phyloP scores from a whole-genome alignment of 148 eudicot genomes.

The Persicaria tinctoria region DNA sequence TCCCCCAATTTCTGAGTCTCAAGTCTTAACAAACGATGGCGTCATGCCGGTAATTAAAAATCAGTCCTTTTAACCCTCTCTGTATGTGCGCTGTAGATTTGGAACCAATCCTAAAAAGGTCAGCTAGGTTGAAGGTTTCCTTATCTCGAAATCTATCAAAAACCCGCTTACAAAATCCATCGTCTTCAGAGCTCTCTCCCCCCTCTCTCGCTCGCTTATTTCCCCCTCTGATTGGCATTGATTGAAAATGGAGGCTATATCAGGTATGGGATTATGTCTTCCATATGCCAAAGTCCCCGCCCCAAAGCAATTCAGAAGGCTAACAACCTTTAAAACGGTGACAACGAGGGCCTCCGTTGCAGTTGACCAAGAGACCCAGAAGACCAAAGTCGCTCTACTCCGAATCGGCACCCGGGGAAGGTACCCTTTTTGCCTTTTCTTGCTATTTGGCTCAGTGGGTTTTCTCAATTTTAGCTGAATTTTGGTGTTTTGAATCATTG shows the following conservation, averaged over 20 bases:
- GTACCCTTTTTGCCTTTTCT: constrained; percentile 27
- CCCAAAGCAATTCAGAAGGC: constrained; percentile 19
- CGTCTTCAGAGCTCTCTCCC: not conserved
- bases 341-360: constrained; percentile 54
- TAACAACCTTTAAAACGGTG: constrained; percentile 6
- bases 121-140: constrained; percentile 3
- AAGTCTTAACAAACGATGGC: too few species aligned
- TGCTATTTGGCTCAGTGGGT: constrained; percentile 3
- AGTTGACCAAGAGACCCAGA: constrained; percentile 38
- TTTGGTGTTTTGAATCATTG: not conserved
- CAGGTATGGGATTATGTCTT: constrained; percentile 29
- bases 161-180: constrained; percentile 3
- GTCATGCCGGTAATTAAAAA: too few species aligned
- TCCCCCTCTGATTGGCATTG: not conserved
- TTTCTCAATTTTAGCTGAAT: constrained; percentile 4
- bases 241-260: constrained; percentile 30
- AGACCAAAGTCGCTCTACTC: constrained; percentile 51
- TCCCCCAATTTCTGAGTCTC: too few species aligned
- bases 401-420: constrained; percentile 95
- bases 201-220: not conserved
- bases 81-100: too few species aligned
- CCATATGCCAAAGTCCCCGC: constrained; percentile 28
- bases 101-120: not conserved
- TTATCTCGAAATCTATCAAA: constrained; percentile 12
- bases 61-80: too few species aligned